Conservation (phyloP, 257 asterid genomes). For the Linderniella brevidens region DNA sequence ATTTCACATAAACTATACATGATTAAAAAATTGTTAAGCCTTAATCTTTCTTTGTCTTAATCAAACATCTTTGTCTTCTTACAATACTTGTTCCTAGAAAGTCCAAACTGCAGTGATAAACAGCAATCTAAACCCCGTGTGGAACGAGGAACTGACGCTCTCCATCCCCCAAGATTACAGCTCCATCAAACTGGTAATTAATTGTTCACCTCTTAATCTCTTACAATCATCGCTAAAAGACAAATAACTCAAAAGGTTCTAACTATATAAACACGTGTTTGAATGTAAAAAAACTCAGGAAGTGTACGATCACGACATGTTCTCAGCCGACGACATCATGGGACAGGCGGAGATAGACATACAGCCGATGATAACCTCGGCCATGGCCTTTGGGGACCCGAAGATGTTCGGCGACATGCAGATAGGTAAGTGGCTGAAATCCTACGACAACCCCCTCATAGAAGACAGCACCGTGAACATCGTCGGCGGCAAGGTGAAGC, state of each 20-base stretch:
- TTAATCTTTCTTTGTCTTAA: not conserved
- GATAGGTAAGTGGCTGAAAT: constrained; percentile 94
- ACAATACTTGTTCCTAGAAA: constrained; percentile 31
- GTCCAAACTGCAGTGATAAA: constrained; percentile 52
- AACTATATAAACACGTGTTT: no score
- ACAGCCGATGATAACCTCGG: constrained; percentile 87
- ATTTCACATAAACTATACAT: no score
- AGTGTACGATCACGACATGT: constrained; percentile 76
- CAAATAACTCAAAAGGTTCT: no score
- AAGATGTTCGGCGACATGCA: constrained; percentile 86
- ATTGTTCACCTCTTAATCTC: constrained; percentile 1
- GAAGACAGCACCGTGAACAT: constrained; percentile 85
- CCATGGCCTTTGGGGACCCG: constrained; percentile 72
- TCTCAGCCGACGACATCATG: constrained; percentile 94
- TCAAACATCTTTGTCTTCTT: constrained; percentile 5
- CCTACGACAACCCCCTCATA: constrained; percentile 62
- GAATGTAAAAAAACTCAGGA: no score
- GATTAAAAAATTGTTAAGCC: no score
- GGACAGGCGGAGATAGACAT: constrained; percentile 95
- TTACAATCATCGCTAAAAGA: not conserved
- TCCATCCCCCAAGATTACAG: constrained; percentile 60
- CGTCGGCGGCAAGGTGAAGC: constrained; percentile 84
- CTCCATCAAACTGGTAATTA: constrained; percentile 73
- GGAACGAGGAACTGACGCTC: constrained; percentile 85
- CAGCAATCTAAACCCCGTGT: constrained; percentile 83